Base-by-base conservation (phyloP, 495 filamentous ascomycete genomes). In the Penicillium mononematosum region DNA sequence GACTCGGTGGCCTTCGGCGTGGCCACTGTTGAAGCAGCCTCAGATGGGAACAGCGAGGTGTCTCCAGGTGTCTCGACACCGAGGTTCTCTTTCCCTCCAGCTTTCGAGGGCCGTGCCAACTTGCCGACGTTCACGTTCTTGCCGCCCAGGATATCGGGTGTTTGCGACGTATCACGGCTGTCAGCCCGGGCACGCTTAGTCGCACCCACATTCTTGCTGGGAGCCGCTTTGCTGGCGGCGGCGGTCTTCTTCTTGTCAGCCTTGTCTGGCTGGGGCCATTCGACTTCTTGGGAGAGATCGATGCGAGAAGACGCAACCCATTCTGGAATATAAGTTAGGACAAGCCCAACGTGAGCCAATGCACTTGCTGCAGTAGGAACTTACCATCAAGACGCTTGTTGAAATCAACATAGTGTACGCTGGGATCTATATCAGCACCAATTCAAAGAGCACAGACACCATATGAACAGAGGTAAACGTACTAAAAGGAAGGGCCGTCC, bases 391-490 rank as follows among this genome's bases (percentile, higher is more conserved):
- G 82, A 77, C 94, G 94, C 68, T 98, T 98, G 77, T 98, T 98
- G 84, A 96, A 98, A 61, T 97, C 95, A 56, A 96, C 91, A 73
- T 98, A 98, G 71, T 98, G 96, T 63, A 96, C 93, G 68, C 82
- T 85, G 51, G 31, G 62, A 19, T 29, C 22, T 43, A n/a, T 32
- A 45, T 71, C 53, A 75, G 67, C 53, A 56, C 31, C 22, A 22
- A 36, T 11, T 41, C n/a, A 17, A 25, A 17, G 29, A 50, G 25
- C 22, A 43, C 7, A 50, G 19, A 44, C 22, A 29, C 1, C 4
- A 11, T 44, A 52, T n/a, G 8, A n/a, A 32, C 31, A 17, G 3
- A 36, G n/a, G 14, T 38, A 7, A 39, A 68, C 76, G 50, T 75
- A 83, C 81, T 96, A 97, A 68, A 91, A 96, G 53, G 88, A 86